Conservation (phyloP, 345 rosid species). For the Linum trigynum region DNA sequence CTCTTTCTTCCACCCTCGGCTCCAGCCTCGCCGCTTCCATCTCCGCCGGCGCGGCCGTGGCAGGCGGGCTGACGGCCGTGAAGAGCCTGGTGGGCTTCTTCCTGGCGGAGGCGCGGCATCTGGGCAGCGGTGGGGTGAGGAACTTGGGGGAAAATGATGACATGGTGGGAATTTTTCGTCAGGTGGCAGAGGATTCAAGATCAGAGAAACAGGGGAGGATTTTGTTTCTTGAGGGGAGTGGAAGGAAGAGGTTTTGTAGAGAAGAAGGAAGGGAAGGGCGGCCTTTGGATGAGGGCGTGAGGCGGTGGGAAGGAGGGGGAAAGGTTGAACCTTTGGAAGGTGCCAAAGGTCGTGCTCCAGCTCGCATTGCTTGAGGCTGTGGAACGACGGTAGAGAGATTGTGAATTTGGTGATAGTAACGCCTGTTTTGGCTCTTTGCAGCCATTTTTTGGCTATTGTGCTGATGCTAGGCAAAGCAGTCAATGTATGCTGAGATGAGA, state of each 20-base stretch:
- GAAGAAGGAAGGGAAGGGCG: background rate
- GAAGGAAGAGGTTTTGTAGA: background rate
- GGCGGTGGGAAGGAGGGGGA: background rate
- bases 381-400: background rate
- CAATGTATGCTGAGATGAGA: too few species aligned
- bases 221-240: background rate
- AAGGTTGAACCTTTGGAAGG: background rate
- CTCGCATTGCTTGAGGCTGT: background rate
- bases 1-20: slow-evolving; percentile 68
- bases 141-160: slow-evolving; percentile 45
- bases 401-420: background rate
- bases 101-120: slow-evolving; percentile 21
- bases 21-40: slow-evolving; percentile 59
- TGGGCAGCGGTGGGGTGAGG: slow-evolving; percentile 30
- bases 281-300: background rate
- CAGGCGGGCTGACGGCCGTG: slow-evolving; percentile 15
- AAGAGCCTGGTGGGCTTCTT: slow-evolving; percentile 31
- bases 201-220: too few species aligned
- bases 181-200: too few species aligned
- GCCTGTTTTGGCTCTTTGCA: too few species aligned
- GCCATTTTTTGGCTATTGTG: too few species aligned
- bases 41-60: slow-evolving; percentile 15
- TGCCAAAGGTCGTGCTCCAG: background rate
- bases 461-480: too few species aligned
- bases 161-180: slow-evolving; percentile 15